These are phyloP conservation scores for Microascus cirrosus DNA, from an alignment of 2,329 filamentous ascomycete genomes.

Conservation along the genomic window DNA sequence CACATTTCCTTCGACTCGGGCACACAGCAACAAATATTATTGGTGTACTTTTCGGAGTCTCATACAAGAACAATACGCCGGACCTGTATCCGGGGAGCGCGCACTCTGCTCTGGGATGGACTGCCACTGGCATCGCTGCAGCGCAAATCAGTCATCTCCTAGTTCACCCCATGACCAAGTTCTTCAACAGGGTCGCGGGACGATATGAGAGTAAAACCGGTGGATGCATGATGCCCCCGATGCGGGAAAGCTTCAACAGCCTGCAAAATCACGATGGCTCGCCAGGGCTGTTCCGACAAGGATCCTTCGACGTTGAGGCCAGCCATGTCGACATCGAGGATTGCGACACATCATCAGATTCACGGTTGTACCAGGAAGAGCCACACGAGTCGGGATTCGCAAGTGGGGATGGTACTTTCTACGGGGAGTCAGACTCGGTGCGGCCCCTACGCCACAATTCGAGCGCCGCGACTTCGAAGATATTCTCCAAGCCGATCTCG, in stretches of 20 bases:
- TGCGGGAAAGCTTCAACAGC: conserved; percentile 59
- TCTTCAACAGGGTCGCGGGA: neutral
- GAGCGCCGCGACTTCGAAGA: neutral
- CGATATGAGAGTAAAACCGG: conserved; percentile 27
- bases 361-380: conserved; percentile 7
- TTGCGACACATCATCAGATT: conserved; percentile 1
- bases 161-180: conserved; percentile 46
- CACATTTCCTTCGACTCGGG: conserved; percentile 55
- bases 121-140: conserved; percentile 59
- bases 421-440: neutral
- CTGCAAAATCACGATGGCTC: conserved; percentile 63
- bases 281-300: conserved; percentile 48
- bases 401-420: conserved; percentile 29
- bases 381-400: conserved; percentile 28
- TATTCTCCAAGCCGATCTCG: conserved; percentile 1
- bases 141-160: conserved; percentile 61
- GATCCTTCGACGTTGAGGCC: conserved; percentile 20
- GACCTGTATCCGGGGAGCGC: conserved; percentile 79
- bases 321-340: neutral
- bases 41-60: conserved; percentile 51
- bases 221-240: conserved; percentile 12
- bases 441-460: neutral
- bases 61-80: conserved; percentile 73
- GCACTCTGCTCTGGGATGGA: conserved; percentile 82
- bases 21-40: conserved; percentile 54